Conservation (phyloP, 208 protist genomes). For the Trypanosoma melophagium region DNA sequence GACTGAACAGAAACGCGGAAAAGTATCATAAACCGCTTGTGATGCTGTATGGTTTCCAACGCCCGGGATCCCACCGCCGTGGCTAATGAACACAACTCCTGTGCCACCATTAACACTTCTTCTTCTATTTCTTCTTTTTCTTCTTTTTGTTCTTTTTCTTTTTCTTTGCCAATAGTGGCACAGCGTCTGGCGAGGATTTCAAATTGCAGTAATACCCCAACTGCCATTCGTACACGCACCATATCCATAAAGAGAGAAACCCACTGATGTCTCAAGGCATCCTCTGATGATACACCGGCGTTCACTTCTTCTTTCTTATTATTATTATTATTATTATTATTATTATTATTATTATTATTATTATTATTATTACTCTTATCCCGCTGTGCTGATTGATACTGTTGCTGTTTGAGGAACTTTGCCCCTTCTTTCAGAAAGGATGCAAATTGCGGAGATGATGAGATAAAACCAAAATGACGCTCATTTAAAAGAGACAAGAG, state of each 20-base stretch:
- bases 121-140: neutral
- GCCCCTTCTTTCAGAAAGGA: neutral
- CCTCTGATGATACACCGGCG: neutral
- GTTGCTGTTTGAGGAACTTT: neutral
- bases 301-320: neutral
- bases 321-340: neutral
- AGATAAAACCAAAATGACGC: slow-evolving; percentile 21
- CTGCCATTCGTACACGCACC: slow-evolving; percentile 27
- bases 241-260: slow-evolving; percentile 19
- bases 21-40: slow-evolving; percentile 17
- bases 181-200: slow-evolving; percentile 20
- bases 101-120: slow-evolving; percentile 5
- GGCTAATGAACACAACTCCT: slow-evolving; percentile 22
- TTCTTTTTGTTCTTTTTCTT: neutral
- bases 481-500: slow-evolving; percentile 15
- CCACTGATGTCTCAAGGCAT: slow-evolving; percentile 4
- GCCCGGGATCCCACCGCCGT: slow-evolving; percentile 6
- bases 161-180: neutral
- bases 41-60: slow-evolving; percentile 18
- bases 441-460: slow-evolving; percentile 10
- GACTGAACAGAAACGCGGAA: slow-evolving; percentile 6
- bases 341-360: slow-evolving; percentile 1
- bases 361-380: neutral
- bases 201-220: slow-evolving; percentile 23
- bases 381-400: neutral